Percentiles rank a stretch among this genome's conserved stretches.
phyloP scores from a whole-genome alignment of 805 yeast genomes.

The Phaffomyces opuntiae region DNA sequence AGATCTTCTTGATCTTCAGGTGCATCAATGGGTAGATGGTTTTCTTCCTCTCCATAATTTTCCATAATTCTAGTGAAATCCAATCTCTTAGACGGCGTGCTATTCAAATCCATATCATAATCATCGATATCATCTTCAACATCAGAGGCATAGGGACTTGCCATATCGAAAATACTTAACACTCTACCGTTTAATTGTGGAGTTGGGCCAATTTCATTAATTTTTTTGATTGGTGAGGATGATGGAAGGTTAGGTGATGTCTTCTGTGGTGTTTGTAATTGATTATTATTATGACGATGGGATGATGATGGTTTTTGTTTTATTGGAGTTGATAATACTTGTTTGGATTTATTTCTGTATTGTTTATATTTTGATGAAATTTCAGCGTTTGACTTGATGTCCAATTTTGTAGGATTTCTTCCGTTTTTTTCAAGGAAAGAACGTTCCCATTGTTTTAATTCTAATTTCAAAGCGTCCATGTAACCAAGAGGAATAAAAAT shows the following conservation, averaged over 20 bases:
- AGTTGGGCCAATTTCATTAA: constrained; percentile 66
- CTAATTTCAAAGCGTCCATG: constrained; percentile 28
- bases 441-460: constrained; percentile 52
- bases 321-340: neutral
- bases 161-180: constrained; percentile 57
- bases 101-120: neutral
- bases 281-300: neutral
- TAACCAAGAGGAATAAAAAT: too few species aligned
- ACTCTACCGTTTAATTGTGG: constrained; percentile 81
- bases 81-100: constrained; percentile 8
- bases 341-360: constrained; percentile 5
- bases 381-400: constrained; percentile 34
- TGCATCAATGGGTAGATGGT: neutral
- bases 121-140: neutral
- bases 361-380: constrained; percentile 25
- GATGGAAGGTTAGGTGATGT: constrained; percentile 15
- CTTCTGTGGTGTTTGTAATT: constrained; percentile 18
- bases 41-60: constrained; percentile 4
- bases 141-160: constrained; percentile 15
- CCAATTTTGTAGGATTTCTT: constrained; percentile 40
- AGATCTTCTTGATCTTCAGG: neutral
- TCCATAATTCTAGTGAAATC: constrained; percentile 9
- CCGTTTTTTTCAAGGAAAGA: constrained; percentile 31
- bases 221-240: constrained; percentile 1
- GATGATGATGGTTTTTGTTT: constrained; percentile 3